These are phyloP conservation scores for Zymoseptoria brevis DNA, from an alignment of 2,329 filamentous ascomycete species.

Conservation along the genomic window DNA sequence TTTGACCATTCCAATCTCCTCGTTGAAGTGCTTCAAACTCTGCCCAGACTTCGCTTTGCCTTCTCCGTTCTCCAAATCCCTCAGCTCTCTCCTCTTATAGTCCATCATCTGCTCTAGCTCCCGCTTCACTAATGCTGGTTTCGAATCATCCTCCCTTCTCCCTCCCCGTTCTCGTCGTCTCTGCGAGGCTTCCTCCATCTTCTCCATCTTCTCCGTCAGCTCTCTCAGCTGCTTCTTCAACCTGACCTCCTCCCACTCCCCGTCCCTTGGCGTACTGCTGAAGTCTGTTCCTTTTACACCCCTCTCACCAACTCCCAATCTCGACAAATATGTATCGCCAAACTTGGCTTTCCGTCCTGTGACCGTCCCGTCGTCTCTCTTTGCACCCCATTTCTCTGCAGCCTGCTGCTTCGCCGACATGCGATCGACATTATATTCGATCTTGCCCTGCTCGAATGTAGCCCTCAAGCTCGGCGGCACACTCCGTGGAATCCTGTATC, in stretches of 20 bases:
- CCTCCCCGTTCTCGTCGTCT: slow-evolving; percentile 34
- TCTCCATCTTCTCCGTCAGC: slow-evolving; percentile 77
- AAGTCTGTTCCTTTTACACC: slow-evolving; percentile 86
- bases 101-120: slow-evolving; percentile 91
- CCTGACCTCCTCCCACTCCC: slow-evolving; percentile 94
- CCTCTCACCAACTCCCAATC: slow-evolving; percentile 69
- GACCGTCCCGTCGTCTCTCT: slow-evolving; percentile 68
- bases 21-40: slow-evolving; percentile 66
- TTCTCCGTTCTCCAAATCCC: slow-evolving; percentile 65
- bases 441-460: slow-evolving; percentile 90
- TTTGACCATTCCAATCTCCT: slow-evolving; percentile 82
- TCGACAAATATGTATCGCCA: slow-evolving; percentile 89
- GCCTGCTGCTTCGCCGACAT: slow-evolving; percentile 51
- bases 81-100: slow-evolving; percentile 77
- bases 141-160: slow-evolving; percentile 61
- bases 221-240: slow-evolving; percentile 88
- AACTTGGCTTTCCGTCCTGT: slow-evolving; percentile 95
- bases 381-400: slow-evolving; percentile 68
- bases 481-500: slow-evolving; percentile 83
- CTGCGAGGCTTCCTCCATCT: slow-evolving; percentile 64
- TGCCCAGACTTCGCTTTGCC: slow-evolving; percentile 62
- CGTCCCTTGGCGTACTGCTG: slow-evolving; percentile 69
- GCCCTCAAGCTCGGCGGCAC: slow-evolving; percentile 85
- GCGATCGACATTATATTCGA: slow-evolving; percentile 88
- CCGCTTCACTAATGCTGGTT: slow-evolving; percentile 85